Percentiles rank a stretch among this genome's conserved stretches.
These are phyloP conservation scores for Scheffersomyces titani DNA, from an alignment of 1,139 yeast genomes.

Conservation along the genomic window DNA sequence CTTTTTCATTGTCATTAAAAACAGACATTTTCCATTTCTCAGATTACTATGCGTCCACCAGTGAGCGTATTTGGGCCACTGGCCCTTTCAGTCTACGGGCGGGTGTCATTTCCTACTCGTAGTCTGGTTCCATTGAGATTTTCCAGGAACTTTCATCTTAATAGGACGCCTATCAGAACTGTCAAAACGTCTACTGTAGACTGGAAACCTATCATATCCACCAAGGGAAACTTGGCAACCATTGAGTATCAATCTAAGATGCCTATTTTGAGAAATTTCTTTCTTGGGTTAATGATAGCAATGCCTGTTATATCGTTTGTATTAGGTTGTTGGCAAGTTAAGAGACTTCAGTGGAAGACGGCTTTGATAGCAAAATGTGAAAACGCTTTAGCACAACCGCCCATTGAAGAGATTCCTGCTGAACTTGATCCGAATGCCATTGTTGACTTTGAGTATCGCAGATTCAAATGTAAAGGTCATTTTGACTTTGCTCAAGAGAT, in stretches of 20 bases:
- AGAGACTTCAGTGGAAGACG: conserved; percentile 87
- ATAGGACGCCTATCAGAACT: conserved; percentile 16
- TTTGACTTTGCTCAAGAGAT: conserved; percentile 86
- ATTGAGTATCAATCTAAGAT: conserved; percentile 41
- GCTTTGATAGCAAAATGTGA: conserved; percentile 80
- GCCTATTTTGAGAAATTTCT: conserved; percentile 46
- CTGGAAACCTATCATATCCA: conserved; percentile 75
- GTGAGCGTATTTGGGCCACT: not conserved
- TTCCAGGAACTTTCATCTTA: not conserved
- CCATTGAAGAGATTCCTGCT: conserved; percentile 67
- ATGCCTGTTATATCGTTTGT: conserved; percentile 89
- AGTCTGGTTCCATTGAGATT: not conserved
- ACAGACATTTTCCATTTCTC: not conserved
- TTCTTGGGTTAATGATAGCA: conserved; percentile 63
- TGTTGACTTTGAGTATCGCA: conserved; percentile 77
- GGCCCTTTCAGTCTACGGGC: not conserved
- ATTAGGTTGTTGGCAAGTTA: conserved; percentile 92
- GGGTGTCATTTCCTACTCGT: not conserved
- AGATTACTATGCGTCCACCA: not conserved
- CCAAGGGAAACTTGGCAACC: conserved; percentile 45
- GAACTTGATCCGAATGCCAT: conserved; percentile 54
- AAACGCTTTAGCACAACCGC: conserved; percentile 71
- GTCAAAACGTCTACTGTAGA: conserved; percentile 74
- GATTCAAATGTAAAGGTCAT: conserved; percentile 70
- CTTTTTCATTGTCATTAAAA: not conserved